These are phyloP conservation scores for Plasmodium gaboni DNA, from an alignment of 169 alveolate species.

Conservation along the genomic window DNA sequence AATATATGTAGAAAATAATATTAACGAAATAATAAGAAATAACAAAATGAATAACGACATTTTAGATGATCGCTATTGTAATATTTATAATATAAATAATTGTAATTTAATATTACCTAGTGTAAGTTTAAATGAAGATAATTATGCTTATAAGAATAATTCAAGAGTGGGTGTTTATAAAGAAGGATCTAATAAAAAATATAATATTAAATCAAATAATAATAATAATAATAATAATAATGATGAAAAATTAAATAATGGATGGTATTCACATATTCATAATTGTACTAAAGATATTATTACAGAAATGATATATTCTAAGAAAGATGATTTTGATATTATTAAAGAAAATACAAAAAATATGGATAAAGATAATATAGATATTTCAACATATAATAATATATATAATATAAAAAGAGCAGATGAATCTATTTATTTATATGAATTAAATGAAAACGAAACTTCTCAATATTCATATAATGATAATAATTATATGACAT, in stretches of 20 bases:
- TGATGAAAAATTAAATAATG: conserved; percentile 45
- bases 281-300: conserved; percentile 30
- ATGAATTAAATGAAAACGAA: conserved; percentile 58
- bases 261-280: conserved; percentile 45
- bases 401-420: conserved; percentile 7
- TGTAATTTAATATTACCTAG: conserved; percentile 22
- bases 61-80: conserved; percentile 4
- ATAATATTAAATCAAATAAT: neutral
- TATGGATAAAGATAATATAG: neutral
- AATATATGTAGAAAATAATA: conserved; percentile 31
- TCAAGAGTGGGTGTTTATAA: conserved; percentile 13
- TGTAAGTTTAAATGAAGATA: conserved; percentile 6
- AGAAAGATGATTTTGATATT: conserved; percentile 7
- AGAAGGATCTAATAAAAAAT: conserved; percentile 26
- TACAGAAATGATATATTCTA: conserved; percentile 33
- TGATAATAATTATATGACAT: conserved; percentile 18
- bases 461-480: conserved; percentile 5
- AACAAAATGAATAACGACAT: conserved; percentile 24
- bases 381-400: neutral
- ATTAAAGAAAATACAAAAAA: neutral
- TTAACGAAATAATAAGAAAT: conserved; percentile 14
- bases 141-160: neutral
- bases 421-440: conserved; percentile 32
- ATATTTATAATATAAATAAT: conserved; percentile 6
- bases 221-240: neutral